Evolutionary conservation across 2,329 filamentous ascomycete genomes (phyloP).

Genomic region (Botrytis deweyae): DNA sequence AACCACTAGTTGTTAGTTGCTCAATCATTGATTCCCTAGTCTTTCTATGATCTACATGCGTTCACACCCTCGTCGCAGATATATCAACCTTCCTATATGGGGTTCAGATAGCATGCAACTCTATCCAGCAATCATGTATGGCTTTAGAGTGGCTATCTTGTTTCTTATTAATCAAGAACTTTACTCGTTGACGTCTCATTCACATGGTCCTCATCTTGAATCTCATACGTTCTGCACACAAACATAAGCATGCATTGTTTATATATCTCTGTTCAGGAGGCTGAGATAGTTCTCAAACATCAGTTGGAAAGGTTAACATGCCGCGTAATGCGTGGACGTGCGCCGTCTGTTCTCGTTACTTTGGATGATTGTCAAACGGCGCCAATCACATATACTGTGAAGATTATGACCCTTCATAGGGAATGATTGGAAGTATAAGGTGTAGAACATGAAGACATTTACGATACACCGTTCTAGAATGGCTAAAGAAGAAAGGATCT

Average conservation of each 20-base stretch:
- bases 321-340: not conserved
- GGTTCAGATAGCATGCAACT: not conserved
- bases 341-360: not conserved
- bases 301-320: not conserved
- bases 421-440: not conserved
- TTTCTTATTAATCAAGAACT: not conserved
- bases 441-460: not conserved
- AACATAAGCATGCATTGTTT: not conserved
- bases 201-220: not conserved
- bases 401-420: not conserved
- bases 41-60: not conserved
- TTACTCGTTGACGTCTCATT: not conserved
- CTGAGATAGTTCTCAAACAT: constrained; percentile 4
- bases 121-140: not conserved
- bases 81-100: not conserved
- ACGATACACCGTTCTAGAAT: not conserved
- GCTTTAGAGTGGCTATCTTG: not conserved
- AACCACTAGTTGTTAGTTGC: not conserved
- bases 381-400: not conserved
- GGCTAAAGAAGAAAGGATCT: not conserved
- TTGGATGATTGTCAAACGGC: not conserved
- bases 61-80: not conserved
- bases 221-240: not conserved
- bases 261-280: too few species aligned
- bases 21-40: not conserved